Evolutionary conservation across 2,329 filamentous ascomycete species (phyloP).

Genomic region (Paecilomyces fulvus): DNA sequence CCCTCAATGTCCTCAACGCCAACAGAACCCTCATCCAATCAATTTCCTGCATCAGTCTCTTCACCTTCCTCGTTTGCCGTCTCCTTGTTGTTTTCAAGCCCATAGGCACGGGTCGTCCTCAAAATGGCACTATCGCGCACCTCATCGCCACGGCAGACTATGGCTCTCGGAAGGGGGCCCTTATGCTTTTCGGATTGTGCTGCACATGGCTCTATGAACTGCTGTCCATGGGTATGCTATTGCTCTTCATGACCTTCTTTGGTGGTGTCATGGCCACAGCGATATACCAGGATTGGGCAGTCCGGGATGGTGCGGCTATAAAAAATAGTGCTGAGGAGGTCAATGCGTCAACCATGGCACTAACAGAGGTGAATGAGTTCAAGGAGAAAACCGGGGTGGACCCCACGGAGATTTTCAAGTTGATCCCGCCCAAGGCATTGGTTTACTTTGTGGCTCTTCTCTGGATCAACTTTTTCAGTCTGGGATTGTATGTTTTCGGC

Average conservation of each 20-base stretch:
- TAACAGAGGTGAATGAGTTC: neutral
- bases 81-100: constrained; percentile 4
- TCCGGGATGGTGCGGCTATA: neutral
- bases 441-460: constrained; percentile 6
- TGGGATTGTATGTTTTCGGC: constrained; percentile 10
- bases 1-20: neutral
- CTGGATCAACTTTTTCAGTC: constrained; percentile 8
- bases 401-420: constrained; percentile 5
- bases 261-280: constrained; percentile 5
- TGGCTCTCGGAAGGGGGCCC: constrained; percentile 5
- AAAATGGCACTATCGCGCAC: constrained; percentile 6
- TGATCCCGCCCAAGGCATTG: constrained; percentile 7
- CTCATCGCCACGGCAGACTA: constrained; percentile 6
- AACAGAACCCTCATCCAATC: constrained; percentile 1
- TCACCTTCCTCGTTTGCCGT: constrained; percentile 12
- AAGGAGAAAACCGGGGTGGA: neutral
- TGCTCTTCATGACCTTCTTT: constrained; percentile 8
- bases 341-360: neutral
- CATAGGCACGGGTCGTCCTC: neutral
- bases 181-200: constrained; percentile 3
- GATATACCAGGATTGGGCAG: constrained; percentile 5
- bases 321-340: neutral
- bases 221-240: constrained; percentile 6
- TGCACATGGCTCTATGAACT: neutral
- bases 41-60: constrained; percentile 9